Evolutionary conservation across 345 rosid species (phyloP), one percentile per base, ranked within the genome.

Genomic region (Lenwebbia sp.): DNA sequence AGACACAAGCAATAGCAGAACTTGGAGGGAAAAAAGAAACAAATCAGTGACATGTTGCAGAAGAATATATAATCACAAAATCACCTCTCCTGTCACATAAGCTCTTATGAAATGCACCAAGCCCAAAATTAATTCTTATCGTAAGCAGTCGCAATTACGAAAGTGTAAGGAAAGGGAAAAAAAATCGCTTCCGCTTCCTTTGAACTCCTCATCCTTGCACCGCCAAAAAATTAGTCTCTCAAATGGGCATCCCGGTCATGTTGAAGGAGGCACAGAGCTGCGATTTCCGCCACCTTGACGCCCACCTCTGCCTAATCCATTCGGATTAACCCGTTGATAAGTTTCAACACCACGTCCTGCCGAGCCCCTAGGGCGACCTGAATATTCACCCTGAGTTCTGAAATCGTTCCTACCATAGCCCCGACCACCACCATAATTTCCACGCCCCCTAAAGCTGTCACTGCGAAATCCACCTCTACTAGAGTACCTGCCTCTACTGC

Each of bases 361-460:
- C 87, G 88, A 94, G 86, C 95, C 95, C 91, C 89, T 95, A 15
- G 94, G 92, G 88, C 96, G 90, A 83, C 92, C 95, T 6, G 95
- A 89, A 87, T 88, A 94, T 82, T 93, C 96, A 30, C 94, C 95
- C 86, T 91, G 96, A 89, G 85, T 88, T 90, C 95, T 94, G 89
- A 88, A 94, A 87, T 94, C 96, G 55, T 75, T 90, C 89, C 94
- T 91, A 81, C 91, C 91, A 85, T 92, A 91, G 65, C 95, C 94
- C 49, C 94, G 84, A 60, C 94, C 92, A 82, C 89, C 89, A 58
- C 90, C 86, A 15, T 86, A 91, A 90, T 86, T 89, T 85, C 94
- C 94, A 5, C 94, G 93, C 60, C 75, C 88, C 88, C 90, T 90
- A 88, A 92, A 90, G 86, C 89, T 92, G 82, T 93, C 94, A 82